phyloP scores from a whole-genome alignment of 2,329 filamentous ascomycete genomes.

The Penicillium crustosum region DNA sequence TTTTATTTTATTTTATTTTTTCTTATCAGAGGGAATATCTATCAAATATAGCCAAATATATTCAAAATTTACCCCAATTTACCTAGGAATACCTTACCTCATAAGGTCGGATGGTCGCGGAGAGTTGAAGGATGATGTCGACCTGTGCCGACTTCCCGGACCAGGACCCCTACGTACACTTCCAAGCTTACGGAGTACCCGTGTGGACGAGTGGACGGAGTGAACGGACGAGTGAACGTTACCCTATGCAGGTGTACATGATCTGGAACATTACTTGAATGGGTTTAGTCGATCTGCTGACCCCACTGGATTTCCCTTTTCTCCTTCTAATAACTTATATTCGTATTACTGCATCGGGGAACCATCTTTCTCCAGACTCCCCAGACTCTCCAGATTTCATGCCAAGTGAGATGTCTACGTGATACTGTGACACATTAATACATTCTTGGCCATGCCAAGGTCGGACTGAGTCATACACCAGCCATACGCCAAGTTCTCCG shows the following conservation, averaged over 20 bases:
- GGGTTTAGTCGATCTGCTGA: conserved; percentile 15
- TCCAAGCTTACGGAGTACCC: neutral
- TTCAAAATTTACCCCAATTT: no score
- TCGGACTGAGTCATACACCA: neutral
- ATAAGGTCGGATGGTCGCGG: conserved; percentile 4
- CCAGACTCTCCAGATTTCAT: neutral
- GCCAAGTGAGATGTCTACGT: conserved; percentile 1
- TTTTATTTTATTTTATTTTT: no score
- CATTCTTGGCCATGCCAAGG: conserved; percentile 1
- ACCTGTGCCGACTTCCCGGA: conserved; percentile 1
- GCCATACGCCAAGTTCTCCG: conserved; percentile 6
- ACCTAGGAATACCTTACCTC: neutral
- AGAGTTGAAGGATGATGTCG: conserved; percentile 2
- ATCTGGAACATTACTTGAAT: conserved; percentile 25
- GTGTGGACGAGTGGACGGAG: no score
- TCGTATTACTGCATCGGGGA: neutral
- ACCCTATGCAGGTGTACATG: neutral
- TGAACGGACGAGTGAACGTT: neutral
- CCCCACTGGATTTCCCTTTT: neutral
- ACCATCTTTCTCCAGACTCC: neutral
- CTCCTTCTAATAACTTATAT: no score
- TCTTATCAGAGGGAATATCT: neutral
- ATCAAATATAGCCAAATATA: neutral
- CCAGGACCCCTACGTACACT: no score
- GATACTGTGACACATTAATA: neutral